These are phyloP conservation scores for Trichosanthes cucumerina DNA, from an alignment of 306 rosid species.

Conservation along the genomic window DNA sequence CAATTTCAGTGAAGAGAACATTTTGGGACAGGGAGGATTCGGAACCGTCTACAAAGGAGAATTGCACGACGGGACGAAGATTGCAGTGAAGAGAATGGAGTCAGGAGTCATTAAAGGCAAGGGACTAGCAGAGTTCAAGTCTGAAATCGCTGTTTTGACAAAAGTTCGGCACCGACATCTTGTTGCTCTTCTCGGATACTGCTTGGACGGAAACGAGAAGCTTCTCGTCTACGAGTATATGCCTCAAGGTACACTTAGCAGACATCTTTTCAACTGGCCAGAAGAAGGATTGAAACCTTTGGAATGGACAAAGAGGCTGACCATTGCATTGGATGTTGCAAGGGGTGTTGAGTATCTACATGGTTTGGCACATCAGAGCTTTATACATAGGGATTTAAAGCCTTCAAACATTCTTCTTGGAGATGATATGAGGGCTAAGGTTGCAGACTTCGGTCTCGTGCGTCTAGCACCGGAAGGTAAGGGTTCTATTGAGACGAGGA, in stretches of 20 bases:
- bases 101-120: conserved; percentile 66
- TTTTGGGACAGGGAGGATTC: conserved; percentile 78
- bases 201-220: conserved; percentile 83
- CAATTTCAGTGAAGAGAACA: conserved; percentile 61
- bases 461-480: conserved; percentile 97
- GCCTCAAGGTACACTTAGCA: conserved; percentile 92
- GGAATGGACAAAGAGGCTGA: conserved; percentile 65
- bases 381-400: conserved; percentile 81
- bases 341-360: conserved; percentile 93
- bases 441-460: conserved; percentile 81
- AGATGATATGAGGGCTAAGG: conserved; percentile 94
- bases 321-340: conserved; percentile 77
- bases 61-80: conserved; percentile 74
- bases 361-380: conserved; percentile 89
- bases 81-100: conserved; percentile 89
- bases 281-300: conserved; percentile 71
- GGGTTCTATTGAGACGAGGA: conserved; percentile 76
- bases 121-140: conserved; percentile 63
- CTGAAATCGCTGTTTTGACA: conserved; percentile 83
- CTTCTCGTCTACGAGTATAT: conserved; percentile 85
- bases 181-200: conserved; percentile 84
- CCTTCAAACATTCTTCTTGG: conserved; percentile 95
- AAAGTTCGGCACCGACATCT: conserved; percentile 89
- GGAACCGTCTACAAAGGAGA: conserved; percentile 85
- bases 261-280: conserved; percentile 70